Conservation (phyloP, 257 asterid genomes). For the Jaltomata sinuosa region DNA sequence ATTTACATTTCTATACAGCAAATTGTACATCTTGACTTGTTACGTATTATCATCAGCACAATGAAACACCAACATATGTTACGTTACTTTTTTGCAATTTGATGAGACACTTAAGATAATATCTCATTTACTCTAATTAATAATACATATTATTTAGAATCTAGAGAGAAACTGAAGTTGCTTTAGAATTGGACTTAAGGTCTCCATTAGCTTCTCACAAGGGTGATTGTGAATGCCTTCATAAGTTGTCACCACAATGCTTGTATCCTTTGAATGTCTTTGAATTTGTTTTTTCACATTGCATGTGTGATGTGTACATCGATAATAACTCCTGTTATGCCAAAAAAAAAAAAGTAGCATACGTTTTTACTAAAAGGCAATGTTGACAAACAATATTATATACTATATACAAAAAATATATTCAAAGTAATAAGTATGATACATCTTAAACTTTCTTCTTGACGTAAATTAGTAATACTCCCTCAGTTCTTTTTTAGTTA, state of each 20-base stretch:
- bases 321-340: constrained; percentile 73
- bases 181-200: constrained; percentile 74
- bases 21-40: not conserved
- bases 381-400: not conserved
- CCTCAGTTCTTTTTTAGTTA: too few relatives aligned
- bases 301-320: constrained; percentile 97
- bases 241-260: constrained; percentile 78
- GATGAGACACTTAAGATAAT: not conserved
- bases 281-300: constrained; percentile 94
- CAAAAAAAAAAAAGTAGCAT: not conserved
- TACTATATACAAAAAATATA: not conserved
- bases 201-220: constrained; percentile 86
- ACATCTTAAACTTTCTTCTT: not conserved
- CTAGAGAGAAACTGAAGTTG: constrained; percentile 92
- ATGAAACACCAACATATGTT: not conserved
- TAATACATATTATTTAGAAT: constrained; percentile 24
- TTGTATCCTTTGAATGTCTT: constrained; percentile 69
- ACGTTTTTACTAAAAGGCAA: not conserved
- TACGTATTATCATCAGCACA: not conserved
- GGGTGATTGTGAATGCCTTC: constrained; percentile 97
- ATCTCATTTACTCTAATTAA: not conserved
- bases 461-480: not conserved
- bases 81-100: not conserved
- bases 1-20: constrained; percentile 3
- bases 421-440: too few relatives aligned